These are phyloP conservation scores for Lavandula angustifolia DNA, from an alignment of 257 asterid species.

Conservation along the genomic window DNA sequence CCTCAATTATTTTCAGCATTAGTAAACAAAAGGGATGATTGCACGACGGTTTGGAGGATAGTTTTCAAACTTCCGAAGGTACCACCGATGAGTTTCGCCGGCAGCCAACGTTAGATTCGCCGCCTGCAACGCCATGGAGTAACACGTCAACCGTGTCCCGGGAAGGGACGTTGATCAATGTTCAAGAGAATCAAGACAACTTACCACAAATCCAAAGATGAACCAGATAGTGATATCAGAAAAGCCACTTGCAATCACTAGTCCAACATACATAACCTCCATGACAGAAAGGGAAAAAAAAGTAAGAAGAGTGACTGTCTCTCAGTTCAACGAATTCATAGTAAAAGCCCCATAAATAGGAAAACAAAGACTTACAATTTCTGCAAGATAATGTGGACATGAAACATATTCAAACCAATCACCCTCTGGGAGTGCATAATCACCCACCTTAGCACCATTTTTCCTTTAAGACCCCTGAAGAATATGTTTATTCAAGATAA, in stretches of 20 bases:
- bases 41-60: constrained; percentile 72
- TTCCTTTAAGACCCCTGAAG: constrained; percentile 70
- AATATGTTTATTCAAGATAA: constrained; percentile 15
- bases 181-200: constrained; percentile 19
- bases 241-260: constrained; percentile 69
- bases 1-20: no score
- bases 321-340: neutral
- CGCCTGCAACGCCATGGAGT: constrained; percentile 51
- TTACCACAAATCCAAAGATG: constrained; percentile 74
- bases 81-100: constrained; percentile 79
- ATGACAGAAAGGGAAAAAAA: no score
- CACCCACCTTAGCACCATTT: constrained; percentile 38
- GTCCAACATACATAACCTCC: no score
- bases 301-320: neutral
- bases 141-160: neutral
- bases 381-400: constrained; percentile 92
- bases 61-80: constrained; percentile 68
- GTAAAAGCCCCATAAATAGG: constrained; percentile 2
- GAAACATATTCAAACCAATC: no score
- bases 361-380: constrained; percentile 54
- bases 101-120: constrained; percentile 80
- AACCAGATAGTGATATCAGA: constrained; percentile 72
- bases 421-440: constrained; percentile 69
- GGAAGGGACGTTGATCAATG: neutral
- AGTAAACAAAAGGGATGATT: constrained; percentile 62